phyloP scores from a whole-genome alignment of 768 basidiomycete genomes.

The Tulasnella sp. region DNA sequence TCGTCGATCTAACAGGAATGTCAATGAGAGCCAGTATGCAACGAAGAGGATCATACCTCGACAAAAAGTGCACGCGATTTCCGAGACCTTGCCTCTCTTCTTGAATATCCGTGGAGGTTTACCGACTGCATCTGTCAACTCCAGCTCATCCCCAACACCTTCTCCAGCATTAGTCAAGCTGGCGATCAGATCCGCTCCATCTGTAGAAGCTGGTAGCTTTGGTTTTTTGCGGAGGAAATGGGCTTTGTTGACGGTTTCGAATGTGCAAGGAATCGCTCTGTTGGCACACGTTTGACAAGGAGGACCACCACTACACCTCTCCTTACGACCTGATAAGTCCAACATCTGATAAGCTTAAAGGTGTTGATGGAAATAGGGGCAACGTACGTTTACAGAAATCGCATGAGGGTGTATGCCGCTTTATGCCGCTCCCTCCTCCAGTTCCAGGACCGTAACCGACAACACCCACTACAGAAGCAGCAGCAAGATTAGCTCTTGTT shows the following conservation, averaged over 20 bases:
- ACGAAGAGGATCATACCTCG: neutral
- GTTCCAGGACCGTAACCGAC: conserved; percentile 13
- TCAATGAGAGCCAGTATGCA: too few species aligned
- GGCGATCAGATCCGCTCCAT: neutral
- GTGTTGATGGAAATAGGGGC: neutral
- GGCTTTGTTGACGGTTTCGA: conserved; percentile 9
- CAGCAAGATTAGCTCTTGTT: conserved; percentile 7
- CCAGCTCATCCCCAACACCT: neutral
- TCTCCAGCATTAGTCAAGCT: neutral
- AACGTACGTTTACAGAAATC: conserved; percentile 15
- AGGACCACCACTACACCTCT: conserved; percentile 13
- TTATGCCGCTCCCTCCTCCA: conserved; percentile 8
- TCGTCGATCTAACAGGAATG: conserved; percentile 8
- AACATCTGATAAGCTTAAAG: neutral
- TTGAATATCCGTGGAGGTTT: conserved; percentile 3
- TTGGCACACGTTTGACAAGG: conserved; percentile 13
- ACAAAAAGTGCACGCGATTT: conserved; percentile 14
- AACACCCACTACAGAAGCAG: conserved; percentile 9
- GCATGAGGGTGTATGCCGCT: conserved; percentile 12
- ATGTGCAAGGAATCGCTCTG: conserved; percentile 11
- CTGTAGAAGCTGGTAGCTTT: neutral
- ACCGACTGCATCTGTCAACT: neutral
- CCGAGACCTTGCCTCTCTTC: conserved; percentile 11
- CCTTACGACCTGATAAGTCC: conserved; percentile 9
- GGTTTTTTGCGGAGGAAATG: conserved; percentile 8